A percentile compares a stretch with the other conserved stretches of the same genome.
Evolutionary conservation across 495 filamentous ascomycete species (phyloP).

Genomic region (Penicillium bialowiezense): DNA sequence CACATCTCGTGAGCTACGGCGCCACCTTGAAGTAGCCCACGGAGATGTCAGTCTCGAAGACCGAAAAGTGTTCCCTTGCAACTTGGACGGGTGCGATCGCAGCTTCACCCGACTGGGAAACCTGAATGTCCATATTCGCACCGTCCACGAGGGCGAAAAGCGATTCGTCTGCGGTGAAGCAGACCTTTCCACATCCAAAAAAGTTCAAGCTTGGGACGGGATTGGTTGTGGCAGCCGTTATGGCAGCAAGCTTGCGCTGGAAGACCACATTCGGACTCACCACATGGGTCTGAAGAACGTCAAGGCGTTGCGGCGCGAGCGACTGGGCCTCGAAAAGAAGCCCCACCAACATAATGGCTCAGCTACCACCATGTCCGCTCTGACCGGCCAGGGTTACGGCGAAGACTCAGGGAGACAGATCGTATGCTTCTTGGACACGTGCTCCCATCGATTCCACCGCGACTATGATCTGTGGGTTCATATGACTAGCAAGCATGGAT

Average conservation of each 20-base stretch:
- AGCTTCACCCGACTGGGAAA: constrained; percentile 77
- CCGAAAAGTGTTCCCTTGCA: constrained; percentile 62
- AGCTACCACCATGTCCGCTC: constrained; percentile 38
- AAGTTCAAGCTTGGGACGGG: constrained; percentile 61
- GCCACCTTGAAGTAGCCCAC: constrained; percentile 70
- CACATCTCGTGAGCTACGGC: constrained; percentile 57
- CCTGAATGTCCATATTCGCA: constrained; percentile 71
- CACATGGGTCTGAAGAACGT: constrained; percentile 60
- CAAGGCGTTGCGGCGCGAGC: constrained; percentile 43
- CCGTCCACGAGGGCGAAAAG: constrained; percentile 65
- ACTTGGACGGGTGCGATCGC: constrained; percentile 60
- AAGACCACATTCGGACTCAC: constrained; percentile 74
- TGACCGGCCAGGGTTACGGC: constrained; percentile 60
- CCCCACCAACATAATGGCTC: too few species aligned
- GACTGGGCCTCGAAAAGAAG: constrained; percentile 31
- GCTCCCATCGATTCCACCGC: constrained; percentile 59
- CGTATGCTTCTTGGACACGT: constrained; percentile 51
- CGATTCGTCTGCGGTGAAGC: constrained; percentile 71
- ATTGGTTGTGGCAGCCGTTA: constrained; percentile 69
- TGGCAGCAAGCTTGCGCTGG: constrained; percentile 66
- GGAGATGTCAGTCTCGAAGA: constrained; percentile 58
- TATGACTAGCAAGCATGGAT: constrained; percentile 52
- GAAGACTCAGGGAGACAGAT: constrained; percentile 53
- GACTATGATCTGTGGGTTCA: constrained; percentile 68
- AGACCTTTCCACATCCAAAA: constrained; percentile 55